Evolutionary conservation across 2,329 filamentous ascomycete genomes (phyloP).

Genomic region (Alternaria alternata): DNA sequence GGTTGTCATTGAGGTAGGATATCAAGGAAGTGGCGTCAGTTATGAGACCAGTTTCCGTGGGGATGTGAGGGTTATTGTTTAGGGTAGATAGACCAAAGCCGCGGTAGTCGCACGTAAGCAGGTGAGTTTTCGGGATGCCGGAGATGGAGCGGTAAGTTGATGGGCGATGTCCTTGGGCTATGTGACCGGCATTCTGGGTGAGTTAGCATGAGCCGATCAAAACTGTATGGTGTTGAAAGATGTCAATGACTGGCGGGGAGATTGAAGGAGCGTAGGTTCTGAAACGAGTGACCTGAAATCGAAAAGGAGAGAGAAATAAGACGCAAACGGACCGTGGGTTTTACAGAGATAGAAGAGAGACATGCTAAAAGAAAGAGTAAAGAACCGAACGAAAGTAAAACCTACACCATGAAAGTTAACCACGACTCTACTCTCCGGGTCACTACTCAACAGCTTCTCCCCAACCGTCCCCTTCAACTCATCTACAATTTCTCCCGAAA

Average conservation of each 20-base stretch:
- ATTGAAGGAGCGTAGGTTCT: not conserved
- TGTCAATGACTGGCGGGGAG: not conserved
- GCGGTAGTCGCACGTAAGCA: constrained; percentile 90
- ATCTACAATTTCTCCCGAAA: constrained; percentile 51
- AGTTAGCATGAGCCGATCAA: constrained; percentile 17
- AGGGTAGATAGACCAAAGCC: constrained; percentile 86
- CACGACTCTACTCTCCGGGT: constrained; percentile 62
- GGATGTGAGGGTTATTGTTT: constrained; percentile 55
- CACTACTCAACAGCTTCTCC: constrained; percentile 60
- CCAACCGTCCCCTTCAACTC: constrained; percentile 59
- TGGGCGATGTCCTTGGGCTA: constrained; percentile 80
- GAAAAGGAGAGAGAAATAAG: not conserved
- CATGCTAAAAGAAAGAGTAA: not conserved
- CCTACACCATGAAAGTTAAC: constrained; percentile 71
- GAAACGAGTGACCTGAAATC: not conserved
- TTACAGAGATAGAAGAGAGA: not conserved
- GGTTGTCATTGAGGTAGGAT: constrained; percentile 72
- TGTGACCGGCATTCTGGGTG: constrained; percentile 80
- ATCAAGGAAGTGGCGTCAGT: constrained; percentile 78
- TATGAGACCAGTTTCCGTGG: constrained; percentile 82
- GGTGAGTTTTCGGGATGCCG: constrained; percentile 73
- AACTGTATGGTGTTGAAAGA: constrained; percentile 17
- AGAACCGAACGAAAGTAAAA: constrained; percentile 6
- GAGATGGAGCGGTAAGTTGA: constrained; percentile 80
- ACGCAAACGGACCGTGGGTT: not conserved